Evolutionary conservation across 75 land plant genomes (phyloP), one percentile per base, ranked within the genome.

Genomic region (Chamaecyparis obtusa): DNA sequence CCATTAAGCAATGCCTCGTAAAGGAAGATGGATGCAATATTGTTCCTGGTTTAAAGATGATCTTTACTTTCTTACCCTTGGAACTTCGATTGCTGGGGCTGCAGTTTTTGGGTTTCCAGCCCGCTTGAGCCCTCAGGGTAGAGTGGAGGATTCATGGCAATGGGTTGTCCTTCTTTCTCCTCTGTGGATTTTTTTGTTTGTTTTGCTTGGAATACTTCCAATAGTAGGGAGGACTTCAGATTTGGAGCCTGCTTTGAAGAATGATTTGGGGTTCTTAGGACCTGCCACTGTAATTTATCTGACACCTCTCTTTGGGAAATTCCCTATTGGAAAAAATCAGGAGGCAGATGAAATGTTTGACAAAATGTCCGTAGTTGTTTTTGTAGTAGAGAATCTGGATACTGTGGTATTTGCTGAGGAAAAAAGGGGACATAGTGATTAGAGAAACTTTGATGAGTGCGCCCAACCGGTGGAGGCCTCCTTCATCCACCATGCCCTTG

Each of bases 31-130:
- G 89, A 67, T 85, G 89, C 87, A 84, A 88, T 37, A 84, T 54
- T 49, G 89, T 85, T 32, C 89, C 87, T n/a, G 87, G 89, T 49
- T 80, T 88, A 71, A 88, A 21, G 75, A 86, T 69, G 89, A 88
- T 41, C 89, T 88, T 8, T 88, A 88, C 48, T 88, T 41, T 60
- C 67, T 85, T n/a, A 88, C 89, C 13, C 87, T 88, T 41, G 89
- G 80, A n/a, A 85, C 89, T 19, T 88, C 89, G 17, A 88, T 88
- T 48, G 80, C 48, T 21, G 89, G 87, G 43, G 89, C 87, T 51
- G 86, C 87, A 71, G 88, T 87, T 33, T 88, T 88, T 75, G 89
- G 87, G 39, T 88, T 88, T 71, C 87, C 87, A 30, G 89, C 87
- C 51, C 41, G 89, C 19, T 32, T 88, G 37, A 88, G 78, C 36